A percentile compares a stretch with the other conserved stretches of the same genome.
Evolutionary conservation across 208 protist species (phyloP).

Genomic region (Phytomonas sp.): DNA sequence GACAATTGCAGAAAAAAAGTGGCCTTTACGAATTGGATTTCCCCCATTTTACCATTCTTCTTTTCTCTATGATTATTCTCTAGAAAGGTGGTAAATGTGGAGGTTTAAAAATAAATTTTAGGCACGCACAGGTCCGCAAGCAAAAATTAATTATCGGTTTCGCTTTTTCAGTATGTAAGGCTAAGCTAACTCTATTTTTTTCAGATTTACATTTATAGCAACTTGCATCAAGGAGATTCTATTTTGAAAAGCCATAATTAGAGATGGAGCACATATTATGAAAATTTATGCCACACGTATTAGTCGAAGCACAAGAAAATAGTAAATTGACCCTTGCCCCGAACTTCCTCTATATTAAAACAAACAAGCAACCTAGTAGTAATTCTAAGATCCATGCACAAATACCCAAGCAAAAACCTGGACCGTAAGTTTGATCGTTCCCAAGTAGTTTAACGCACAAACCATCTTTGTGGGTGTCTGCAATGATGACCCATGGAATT

Average conservation of each 20-base stretch:
- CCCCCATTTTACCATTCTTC: neutral
- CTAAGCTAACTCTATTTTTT: neutral
- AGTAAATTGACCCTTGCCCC: neutral
- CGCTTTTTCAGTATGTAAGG: neutral
- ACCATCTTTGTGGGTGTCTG: slow-evolving; percentile 18
- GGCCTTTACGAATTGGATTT: neutral
- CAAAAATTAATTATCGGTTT: neutral
- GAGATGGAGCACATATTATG: neutral
- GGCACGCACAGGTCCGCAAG: neutral
- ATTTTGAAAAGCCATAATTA: neutral
- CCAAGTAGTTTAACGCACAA: slow-evolving; percentile 24
- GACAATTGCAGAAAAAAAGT: neutral
- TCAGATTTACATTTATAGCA: neutral
- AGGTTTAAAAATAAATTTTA: neutral
- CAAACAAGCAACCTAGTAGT: slow-evolving; percentile 18
- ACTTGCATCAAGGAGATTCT: neutral
- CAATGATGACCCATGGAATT: slow-evolving; percentile 53
- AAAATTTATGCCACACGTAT: neutral
- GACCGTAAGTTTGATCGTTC: slow-evolving; percentile 41
- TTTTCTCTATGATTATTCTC: neutral
- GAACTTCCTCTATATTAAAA: slow-evolving; percentile 17
- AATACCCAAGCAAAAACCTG: slow-evolving; percentile 56
- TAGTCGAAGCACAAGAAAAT: neutral
- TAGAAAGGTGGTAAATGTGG: neutral
- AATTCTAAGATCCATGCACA: slow-evolving; percentile 42